Percentiles rank a stretch among this genome's conserved stretches.
Evolutionary conservation across 768 basidiomycete genomes (phyloP).

Genomic region (Pisolithus microcarpus): DNA sequence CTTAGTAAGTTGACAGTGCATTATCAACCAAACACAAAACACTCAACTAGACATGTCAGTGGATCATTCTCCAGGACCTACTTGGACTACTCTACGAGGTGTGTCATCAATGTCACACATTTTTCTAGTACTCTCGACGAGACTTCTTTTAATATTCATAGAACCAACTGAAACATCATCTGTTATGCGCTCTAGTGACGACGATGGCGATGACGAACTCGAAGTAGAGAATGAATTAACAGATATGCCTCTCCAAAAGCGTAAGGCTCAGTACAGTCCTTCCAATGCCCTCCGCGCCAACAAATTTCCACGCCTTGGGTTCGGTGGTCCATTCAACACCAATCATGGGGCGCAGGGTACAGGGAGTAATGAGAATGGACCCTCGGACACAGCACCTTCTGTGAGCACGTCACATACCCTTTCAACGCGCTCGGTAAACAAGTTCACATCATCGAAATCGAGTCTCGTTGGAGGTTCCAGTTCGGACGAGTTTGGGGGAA

Average conservation of each 20-base stretch:
- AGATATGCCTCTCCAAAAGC: conserved; percentile 17
- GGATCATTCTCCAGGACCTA: conserved; percentile 19
- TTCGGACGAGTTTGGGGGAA: conserved; percentile 7
- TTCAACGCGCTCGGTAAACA: neutral
- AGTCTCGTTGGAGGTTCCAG: conserved; percentile 8
- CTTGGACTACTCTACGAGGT: conserved; percentile 24
- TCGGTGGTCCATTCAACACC: neutral
- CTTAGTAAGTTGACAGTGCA: too few species aligned
- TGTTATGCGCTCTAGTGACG: conserved; percentile 9
- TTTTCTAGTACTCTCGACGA: neutral
- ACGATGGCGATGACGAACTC: conserved; percentile 15
- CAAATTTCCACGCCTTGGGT: conserved; percentile 18
- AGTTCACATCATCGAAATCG: neutral
- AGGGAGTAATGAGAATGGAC: neutral
- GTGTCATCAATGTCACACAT: neutral
- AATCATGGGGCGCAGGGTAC: neutral
- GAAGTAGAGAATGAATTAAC: conserved; percentile 4
- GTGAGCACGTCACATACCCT: neutral
- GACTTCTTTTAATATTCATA: conserved; percentile 2
- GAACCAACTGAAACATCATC: conserved; percentile 17
- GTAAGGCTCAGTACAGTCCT: conserved; percentile 17
- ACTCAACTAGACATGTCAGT: neutral
- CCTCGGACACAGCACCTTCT: conserved; percentile 8
- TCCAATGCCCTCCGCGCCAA: conserved; percentile 3
- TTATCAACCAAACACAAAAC: neutral